Percentiles rank a stretch among this genome's conserved stretches.
Evolutionary conservation across 805 yeast genomes (phyloP).

Genomic region (Metschnikowia anglica): DNA sequence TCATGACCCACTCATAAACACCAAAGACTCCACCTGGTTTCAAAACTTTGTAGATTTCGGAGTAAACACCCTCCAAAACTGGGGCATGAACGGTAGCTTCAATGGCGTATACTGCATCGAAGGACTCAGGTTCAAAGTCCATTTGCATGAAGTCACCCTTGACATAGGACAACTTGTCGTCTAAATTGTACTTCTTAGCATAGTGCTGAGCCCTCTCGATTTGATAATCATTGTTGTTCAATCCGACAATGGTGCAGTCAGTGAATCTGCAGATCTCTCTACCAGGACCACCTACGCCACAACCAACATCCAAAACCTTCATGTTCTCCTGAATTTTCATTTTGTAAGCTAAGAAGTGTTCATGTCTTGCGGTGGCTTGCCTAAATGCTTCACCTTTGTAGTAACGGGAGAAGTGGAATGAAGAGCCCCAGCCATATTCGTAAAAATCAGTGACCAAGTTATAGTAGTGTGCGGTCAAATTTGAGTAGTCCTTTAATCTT

Average conservation of each 20-base stretch:
- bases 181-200: constrained; percentile 63
- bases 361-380: constrained; percentile 96
- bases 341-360: constrained; percentile 87
- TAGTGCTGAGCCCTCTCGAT: constrained; percentile 86
- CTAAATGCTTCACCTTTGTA: constrained; percentile 90
- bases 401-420: constrained; percentile 95
- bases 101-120: constrained; percentile 96
- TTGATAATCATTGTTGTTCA: constrained; percentile 97
- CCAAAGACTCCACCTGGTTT: constrained; percentile 98
- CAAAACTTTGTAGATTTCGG: constrained; percentile 89
- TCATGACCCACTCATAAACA: constrained; percentile 99
- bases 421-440: constrained; percentile 99
- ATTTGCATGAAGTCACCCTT: constrained; percentile 99
- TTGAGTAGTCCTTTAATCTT: constrained; percentile 83
- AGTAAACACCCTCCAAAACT: constrained; percentile 89
- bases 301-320: constrained; percentile 95
- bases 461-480: constrained; percentile 91
- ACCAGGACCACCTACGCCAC: constrained; percentile 99
- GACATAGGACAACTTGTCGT: constrained; percentile 75
- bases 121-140: constrained; percentile 88
- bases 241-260: constrained; percentile 80
- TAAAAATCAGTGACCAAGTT: constrained; percentile 96
- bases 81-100: constrained; percentile 99
- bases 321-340: constrained; percentile 76
- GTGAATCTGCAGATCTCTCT: constrained; percentile 94